These are phyloP conservation scores for Oidiodendron maius DNA, from an alignment of 495 filamentous ascomycete genomes.

Conservation along the genomic window DNA sequence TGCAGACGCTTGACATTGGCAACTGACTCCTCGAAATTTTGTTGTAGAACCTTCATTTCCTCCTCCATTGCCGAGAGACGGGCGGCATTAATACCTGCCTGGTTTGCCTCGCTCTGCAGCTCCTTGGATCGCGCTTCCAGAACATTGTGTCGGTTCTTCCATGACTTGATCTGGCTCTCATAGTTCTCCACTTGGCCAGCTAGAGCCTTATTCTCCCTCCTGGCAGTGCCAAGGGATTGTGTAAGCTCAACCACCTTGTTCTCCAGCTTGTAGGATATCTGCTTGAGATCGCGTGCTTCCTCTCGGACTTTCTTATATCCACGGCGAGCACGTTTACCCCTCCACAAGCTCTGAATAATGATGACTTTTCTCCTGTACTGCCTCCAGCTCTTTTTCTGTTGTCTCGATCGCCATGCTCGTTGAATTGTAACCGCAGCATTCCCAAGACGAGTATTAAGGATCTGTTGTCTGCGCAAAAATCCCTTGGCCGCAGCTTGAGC, in stretches of 20 bases:
- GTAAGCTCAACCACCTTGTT: slow-evolving; percentile 99
- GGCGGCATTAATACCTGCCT: slow-evolving; percentile 91
- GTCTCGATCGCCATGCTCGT: slow-evolving; percentile 77
- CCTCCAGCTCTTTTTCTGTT: slow-evolving; percentile 74
- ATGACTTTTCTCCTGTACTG: slow-evolving; percentile 83
- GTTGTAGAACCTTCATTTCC: slow-evolving; percentile 88
- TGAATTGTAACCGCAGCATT: slow-evolving; percentile 91
- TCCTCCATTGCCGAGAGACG: slow-evolving; percentile 82
- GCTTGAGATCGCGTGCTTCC: slow-evolving; percentile 94
- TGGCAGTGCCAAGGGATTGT: slow-evolving; percentile 85
- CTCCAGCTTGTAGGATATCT: slow-evolving; percentile 98
- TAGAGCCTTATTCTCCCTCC: slow-evolving; percentile 85
- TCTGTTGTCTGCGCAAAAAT: slow-evolving; percentile 77
- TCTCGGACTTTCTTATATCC: slow-evolving; percentile 87
- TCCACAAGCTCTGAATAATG: slow-evolving; percentile 90
- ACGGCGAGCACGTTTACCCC: slow-evolving; percentile 73
- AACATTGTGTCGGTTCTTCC: slow-evolving; percentile 86
- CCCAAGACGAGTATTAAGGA: slow-evolving; percentile 88
- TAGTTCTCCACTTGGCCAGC: slow-evolving; percentile 90
- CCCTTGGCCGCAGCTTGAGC: slow-evolving; percentile 89
- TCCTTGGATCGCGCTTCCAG: slow-evolving; percentile 87
- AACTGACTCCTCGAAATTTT: slow-evolving; percentile 77
- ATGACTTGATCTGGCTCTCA: slow-evolving; percentile 90
- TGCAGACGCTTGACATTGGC: slow-evolving; percentile 88
- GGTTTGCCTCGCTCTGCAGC: slow-evolving; percentile 92